These are phyloP conservation scores for Sinapis alba DNA, from an alignment of 441 rosid species.

Conservation along the genomic window DNA sequence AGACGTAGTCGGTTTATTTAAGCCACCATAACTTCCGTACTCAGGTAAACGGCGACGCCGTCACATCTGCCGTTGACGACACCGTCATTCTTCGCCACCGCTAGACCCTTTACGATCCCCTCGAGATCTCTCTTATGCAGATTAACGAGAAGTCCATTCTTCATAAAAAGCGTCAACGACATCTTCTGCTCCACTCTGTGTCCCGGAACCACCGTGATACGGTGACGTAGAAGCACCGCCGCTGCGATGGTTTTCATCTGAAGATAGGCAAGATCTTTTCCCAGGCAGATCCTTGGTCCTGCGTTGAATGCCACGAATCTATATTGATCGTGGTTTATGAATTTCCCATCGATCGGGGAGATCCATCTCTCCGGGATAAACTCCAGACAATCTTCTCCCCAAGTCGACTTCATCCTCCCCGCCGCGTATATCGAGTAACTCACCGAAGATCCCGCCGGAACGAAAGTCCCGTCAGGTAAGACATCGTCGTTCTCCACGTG, in stretches of 20 bases:
- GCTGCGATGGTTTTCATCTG: conserved; percentile 95
- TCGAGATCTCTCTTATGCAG: conserved; percentile 62
- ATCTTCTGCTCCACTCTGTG: conserved; percentile 95
- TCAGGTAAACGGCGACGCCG: conserved; percentile 8
- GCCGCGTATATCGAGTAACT: conserved; percentile 88
- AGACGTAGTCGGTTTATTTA: background rate
- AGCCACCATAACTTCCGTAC: conserved; percentile 11
- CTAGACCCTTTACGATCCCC: conserved; percentile 36
- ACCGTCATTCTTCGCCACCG: conserved; percentile 25
- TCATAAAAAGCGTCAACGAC: conserved; percentile 93
- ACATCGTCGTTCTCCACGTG: conserved; percentile 80
- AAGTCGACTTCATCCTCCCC: conserved; percentile 77
- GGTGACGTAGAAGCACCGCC: conserved; percentile 74
- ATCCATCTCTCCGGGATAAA: conserved; percentile 87
- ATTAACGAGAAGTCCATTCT: conserved; percentile 76
- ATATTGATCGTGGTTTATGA: conserved; percentile 63
- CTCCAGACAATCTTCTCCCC: conserved; percentile 91
- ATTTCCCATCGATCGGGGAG: conserved; percentile 54
- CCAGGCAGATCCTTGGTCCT: conserved; percentile 86
- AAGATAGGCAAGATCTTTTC: conserved; percentile 84
- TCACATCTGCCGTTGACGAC: conserved; percentile 40
- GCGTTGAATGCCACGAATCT: conserved; percentile 91
- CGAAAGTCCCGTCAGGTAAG: conserved; percentile 82
- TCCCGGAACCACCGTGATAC: conserved; percentile 66
- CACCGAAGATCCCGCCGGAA: conserved; percentile 93